These are phyloP conservation scores for Serpula lacrymans DNA, from an alignment of 768 basidiomycete species.

Conservation along the genomic window DNA sequence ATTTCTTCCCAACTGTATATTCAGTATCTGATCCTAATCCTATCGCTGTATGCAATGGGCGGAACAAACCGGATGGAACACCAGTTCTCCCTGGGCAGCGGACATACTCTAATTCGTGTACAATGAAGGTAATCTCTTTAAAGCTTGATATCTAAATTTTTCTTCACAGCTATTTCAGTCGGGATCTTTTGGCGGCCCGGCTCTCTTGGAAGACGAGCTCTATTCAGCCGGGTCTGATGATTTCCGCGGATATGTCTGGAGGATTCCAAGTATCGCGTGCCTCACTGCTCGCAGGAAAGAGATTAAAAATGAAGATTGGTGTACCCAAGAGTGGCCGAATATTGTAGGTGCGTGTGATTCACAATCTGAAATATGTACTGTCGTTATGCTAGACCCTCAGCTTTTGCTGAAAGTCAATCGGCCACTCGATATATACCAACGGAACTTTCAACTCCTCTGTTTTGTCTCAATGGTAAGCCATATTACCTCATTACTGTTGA, in stretches of 20 bases:
- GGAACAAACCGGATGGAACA: conserved; percentile 52
- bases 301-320: conserved; percentile 47
- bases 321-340: conserved; percentile 23
- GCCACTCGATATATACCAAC: conserved; percentile 53
- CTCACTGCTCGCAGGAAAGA: conserved; percentile 45
- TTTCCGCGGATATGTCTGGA: conserved; percentile 78
- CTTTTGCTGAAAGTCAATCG: conserved; percentile 40
- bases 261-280: conserved; percentile 49
- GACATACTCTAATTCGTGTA: conserved; percentile 69
- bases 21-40: conserved; percentile 63
- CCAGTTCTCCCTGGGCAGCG: conserved; percentile 43
- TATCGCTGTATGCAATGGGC: conserved; percentile 63
- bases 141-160: neutral
- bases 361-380: conserved; percentile 6
- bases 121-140: conserved; percentile 60
- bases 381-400: conserved; percentile 24
- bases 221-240: conserved; percentile 83
- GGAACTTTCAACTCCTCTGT: conserved; percentile 61
- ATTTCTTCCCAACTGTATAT: conserved; percentile 71
- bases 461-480: conserved; percentile 52
- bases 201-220: conserved; percentile 49
- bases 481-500: neutral
- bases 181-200: conserved; percentile 69
- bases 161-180: conserved; percentile 44
- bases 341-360: conserved; percentile 34